Evolutionary conservation across 768 basidiomycete genomes (phyloP).

Genomic region (Cyclocybe aegerita): DNA sequence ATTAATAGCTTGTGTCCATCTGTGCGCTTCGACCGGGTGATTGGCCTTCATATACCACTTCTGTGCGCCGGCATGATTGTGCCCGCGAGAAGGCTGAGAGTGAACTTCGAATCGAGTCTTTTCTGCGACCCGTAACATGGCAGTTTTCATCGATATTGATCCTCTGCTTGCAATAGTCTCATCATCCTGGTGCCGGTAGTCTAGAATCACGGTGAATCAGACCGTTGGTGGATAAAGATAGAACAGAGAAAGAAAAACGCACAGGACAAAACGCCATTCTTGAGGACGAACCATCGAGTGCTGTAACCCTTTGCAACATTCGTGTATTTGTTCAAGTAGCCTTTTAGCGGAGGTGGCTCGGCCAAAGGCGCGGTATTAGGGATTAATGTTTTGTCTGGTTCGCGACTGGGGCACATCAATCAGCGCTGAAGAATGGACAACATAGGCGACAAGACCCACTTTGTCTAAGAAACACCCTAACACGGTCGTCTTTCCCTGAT

Average conservation of each 20-base stretch:
- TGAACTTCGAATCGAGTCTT: conserved; percentile 84
- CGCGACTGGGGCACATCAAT: conserved; percentile 46
- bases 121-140: conserved; percentile 60
- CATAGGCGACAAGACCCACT: conserved; percentile 45
- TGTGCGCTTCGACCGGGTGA: conserved; percentile 85
- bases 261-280: conserved; percentile 85
- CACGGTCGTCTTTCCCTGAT: conserved; percentile 75
- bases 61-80: conserved; percentile 41
- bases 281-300: conserved; percentile 90
- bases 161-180: conserved; percentile 84
- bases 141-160: conserved; percentile 84
- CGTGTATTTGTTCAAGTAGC: conserved; percentile 88
- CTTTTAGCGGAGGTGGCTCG: conserved; percentile 65
- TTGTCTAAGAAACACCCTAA: conserved; percentile 81
- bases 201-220: conserved; percentile 30
- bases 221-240: not conserved
- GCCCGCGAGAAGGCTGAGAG: conserved; percentile 50
- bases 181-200: conserved; percentile 89
- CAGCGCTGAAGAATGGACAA: not conserved
- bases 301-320: conserved; percentile 91
- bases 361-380: conserved; percentile 37
- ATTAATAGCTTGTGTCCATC: conserved; percentile 80
- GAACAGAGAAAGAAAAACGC: conserved; percentile 26
- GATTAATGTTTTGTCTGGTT: conserved; percentile 80
- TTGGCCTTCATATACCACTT: conserved; percentile 86